Percentiles rank a stretch among this genome's conserved stretches.
Conservation (phyloP, 257 asterid species). For the Datura wrightii region DNA sequence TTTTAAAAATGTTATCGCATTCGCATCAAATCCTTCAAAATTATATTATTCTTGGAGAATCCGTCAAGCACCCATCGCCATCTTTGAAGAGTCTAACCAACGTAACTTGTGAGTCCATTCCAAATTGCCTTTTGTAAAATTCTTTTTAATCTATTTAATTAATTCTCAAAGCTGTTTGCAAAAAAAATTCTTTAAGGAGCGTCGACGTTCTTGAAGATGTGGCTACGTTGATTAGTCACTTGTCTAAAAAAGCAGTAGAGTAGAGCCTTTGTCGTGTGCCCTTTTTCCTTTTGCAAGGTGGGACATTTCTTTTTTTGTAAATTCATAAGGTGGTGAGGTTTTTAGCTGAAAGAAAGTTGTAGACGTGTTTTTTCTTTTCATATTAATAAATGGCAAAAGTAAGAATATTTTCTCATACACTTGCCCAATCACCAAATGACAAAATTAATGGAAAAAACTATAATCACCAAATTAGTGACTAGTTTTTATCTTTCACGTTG, state of each 20-base stretch:
- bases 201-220: conserved; percentile 30
- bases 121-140: not conserved
- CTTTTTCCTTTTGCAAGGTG: conserved; percentile 4
- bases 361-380: no score
- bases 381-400: no score
- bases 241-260: conserved; percentile 48
- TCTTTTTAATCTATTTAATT: not conserved
- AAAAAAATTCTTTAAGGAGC: not conserved
- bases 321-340: no score
- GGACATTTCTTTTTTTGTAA: no score
- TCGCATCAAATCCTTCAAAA: no score
- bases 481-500: not conserved
- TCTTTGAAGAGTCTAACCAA: no score
- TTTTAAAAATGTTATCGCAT: no score
- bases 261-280: conserved; percentile 57
- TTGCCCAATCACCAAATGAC: no score
- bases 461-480: not conserved
- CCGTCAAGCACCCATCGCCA: no score
- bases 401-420: conserved; percentile 26
- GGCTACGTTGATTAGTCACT: conserved; percentile 51
- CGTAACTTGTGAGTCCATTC: not conserved
- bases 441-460: not conserved
- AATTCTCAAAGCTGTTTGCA: no score
- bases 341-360: no score
- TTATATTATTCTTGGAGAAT: no score